Evolutionary conservation across 306 rosid species (phyloP).

Genomic region (Rosa persica): DNA sequence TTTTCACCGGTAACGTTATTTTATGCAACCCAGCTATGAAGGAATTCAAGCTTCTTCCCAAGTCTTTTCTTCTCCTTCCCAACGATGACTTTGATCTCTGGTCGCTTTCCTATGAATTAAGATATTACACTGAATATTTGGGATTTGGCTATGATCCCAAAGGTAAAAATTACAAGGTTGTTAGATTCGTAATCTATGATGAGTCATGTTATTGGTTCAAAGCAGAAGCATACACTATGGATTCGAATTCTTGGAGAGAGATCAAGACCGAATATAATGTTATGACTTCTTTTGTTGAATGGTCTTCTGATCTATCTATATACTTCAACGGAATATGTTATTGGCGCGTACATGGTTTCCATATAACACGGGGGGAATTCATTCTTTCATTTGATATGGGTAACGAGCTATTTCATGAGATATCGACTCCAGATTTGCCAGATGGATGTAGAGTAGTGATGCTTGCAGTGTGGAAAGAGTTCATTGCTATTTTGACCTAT

Average conservation of each 20-base stretch:
- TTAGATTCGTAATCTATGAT: neutral
- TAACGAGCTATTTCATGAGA: neutral
- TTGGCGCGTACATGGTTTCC: neutral
- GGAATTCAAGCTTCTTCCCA: neutral
- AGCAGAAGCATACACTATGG: neutral
- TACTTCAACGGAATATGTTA: neutral
- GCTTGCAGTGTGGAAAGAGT: neutral
- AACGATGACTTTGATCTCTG: neutral
- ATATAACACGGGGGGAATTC: no score
- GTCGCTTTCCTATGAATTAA: no score
- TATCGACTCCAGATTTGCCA: neutral
- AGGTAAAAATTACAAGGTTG: neutral
- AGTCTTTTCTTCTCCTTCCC: neutral
- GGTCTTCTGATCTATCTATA: neutral
- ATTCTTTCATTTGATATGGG: neutral
- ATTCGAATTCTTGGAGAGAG: neutral
- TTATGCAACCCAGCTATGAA: neutral
- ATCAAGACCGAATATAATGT: no score
- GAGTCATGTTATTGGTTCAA: neutral
- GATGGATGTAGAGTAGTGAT: fast-evolving
- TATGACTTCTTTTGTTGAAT: no score
- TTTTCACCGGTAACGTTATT: neutral
- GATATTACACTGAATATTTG: neutral
- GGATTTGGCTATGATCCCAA: neutral
- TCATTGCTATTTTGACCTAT: neutral